Percentiles rank a stretch among this genome's conserved stretches.
Evolutionary conservation across 805 yeast genomes (phyloP).

Genomic region (Metschnikowia matae): DNA sequence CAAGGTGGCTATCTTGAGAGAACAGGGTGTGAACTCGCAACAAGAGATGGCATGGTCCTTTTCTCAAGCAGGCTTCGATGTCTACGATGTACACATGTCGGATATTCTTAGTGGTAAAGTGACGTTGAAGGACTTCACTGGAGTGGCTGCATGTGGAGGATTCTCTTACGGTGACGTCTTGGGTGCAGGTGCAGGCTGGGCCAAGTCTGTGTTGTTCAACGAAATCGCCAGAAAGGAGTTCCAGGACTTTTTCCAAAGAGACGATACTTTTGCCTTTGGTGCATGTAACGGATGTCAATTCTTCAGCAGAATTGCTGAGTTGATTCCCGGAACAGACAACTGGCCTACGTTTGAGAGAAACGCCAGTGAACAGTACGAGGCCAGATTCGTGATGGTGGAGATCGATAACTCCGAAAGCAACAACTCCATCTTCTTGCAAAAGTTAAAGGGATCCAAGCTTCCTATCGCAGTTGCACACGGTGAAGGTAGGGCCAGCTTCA

Average conservation of each 20-base stretch:
- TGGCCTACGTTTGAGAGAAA: constrained; percentile 97
- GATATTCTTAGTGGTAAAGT: constrained; percentile 77
- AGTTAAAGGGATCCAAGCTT: constrained; percentile 88
- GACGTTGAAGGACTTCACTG: constrained; percentile 74
- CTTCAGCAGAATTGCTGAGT: constrained; percentile 74
- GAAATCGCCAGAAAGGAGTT: constrained; percentile 74
- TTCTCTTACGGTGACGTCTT: constrained; percentile 98
- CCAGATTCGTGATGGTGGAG: constrained; percentile 88
- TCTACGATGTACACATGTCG: constrained; percentile 96
- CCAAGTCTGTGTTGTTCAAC: constrained; percentile 88
- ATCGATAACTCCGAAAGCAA: constrained; percentile 48
- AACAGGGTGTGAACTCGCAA: constrained; percentile 97
- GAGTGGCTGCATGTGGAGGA: constrained; percentile 98
- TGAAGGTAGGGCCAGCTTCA: constrained; percentile 88
- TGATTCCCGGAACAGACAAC: constrained; percentile 89
- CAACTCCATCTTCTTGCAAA: constrained; percentile 69
- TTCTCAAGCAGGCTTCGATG: constrained; percentile 88
- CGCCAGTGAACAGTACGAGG: constrained; percentile 91
- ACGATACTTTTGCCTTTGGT: constrained; percentile 94
- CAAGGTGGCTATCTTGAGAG: constrained; percentile 92
- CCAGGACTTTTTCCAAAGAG: constrained; percentile 75
- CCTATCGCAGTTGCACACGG: constrained; percentile 99
- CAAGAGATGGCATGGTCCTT: constrained; percentile 98
- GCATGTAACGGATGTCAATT: constrained; percentile 99
- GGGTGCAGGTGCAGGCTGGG: constrained; percentile 99